Conservation (phyloP, 1,139 yeast species). For the Sugiyamaella sp. region DNA sequence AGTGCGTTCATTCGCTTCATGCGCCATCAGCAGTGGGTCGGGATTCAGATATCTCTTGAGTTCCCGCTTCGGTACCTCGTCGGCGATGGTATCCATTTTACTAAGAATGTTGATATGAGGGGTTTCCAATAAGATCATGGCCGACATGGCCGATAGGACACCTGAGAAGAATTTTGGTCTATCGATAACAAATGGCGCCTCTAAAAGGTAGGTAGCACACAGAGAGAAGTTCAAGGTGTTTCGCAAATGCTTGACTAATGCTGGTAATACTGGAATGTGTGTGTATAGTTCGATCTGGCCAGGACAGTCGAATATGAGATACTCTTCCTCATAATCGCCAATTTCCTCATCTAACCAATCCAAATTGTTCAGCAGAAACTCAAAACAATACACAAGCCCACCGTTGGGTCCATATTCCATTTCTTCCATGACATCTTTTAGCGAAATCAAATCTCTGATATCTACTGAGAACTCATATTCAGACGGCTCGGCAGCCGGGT, state of each 20-base stretch:
- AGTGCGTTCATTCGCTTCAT: slow-evolving; percentile 51
- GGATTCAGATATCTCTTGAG: slow-evolving; percentile 87
- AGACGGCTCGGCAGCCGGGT: slow-evolving; percentile 96
- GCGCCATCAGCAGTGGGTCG: slow-evolving; percentile 75
- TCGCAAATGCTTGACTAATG: slow-evolving; percentile 80
- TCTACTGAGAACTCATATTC: slow-evolving; percentile 93
- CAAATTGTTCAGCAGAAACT: slow-evolving; percentile 74
- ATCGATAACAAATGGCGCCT: slow-evolving; percentile 92
- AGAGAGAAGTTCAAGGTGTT: slow-evolving; percentile 77
- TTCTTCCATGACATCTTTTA: slow-evolving; percentile 97
- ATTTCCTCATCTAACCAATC: slow-evolving; percentile 98
- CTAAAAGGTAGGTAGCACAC: slow-evolving; percentile 90
- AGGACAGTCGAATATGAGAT: slow-evolving; percentile 93
- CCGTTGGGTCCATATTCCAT: slow-evolving; percentile 95
- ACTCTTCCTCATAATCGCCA: slow-evolving; percentile 92
- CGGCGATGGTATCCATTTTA: slow-evolving; percentile 76
- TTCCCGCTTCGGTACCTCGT: slow-evolving; percentile 68
- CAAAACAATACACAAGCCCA: slow-evolving; percentile 90
- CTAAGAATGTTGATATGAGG: slow-evolving; percentile 92
- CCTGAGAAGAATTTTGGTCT: slow-evolving; percentile 92
- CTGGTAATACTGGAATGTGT: slow-evolving; percentile 90
- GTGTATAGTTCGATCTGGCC: slow-evolving; percentile 97
- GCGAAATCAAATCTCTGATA: slow-evolving; percentile 84
- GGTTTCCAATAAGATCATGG: slow-evolving; percentile 90
- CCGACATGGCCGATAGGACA: slow-evolving; percentile 95